Evolutionary conservation across 805 yeast species (phyloP), one percentile per base, ranked within the genome.

Genomic region (Metschnikowia amazonensis): DNA sequence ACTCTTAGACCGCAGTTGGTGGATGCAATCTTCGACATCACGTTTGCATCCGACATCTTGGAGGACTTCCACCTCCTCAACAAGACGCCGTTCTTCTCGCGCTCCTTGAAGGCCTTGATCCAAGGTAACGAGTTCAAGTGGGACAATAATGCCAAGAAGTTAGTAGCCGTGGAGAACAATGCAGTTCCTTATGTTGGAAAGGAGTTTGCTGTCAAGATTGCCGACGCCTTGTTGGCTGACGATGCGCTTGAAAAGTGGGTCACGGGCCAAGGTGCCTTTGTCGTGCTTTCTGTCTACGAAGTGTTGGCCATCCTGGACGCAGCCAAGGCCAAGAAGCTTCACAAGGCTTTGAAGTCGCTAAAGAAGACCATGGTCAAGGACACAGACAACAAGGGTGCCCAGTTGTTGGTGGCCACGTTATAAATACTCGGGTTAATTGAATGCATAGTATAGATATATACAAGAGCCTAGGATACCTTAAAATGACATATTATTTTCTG

Each of bases 61-160:
- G 84, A 77, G 38, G 87, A 81, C 53, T 76, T 67, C 43, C 95
- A 86, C 62, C 75, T 87, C 46, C 72, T 86, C 54, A 80, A 77
- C 55, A 80, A 79, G 59, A 67, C 67, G 24, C 86, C 94, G 42
- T 86, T 83, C 62, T 76, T 86, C 23, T 75, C 88, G 2, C 80
- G 97, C 70, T 70, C 85, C 42, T 66, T 89, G 52, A 84, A 87
- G 63, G 70, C 88, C 0, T 70, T 89, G 57, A 84, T 89, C 53
- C 95, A 86, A 65, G 92, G 90, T 50, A 90, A 90, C 57, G 87
- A 82, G 60, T 88, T 89, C 85, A 82, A 83, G 59, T 77, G 75
- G 59, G 80, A 81, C 55, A 61, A 55, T 46, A 73, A 63, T 25
- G 36, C 60, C 32, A 66, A 79, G 73, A 55, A 80, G 74, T 65